Evolutionary conservation across 495 filamentous ascomycete species (phyloP).

Genomic region (Terfezia claveryi): DNA sequence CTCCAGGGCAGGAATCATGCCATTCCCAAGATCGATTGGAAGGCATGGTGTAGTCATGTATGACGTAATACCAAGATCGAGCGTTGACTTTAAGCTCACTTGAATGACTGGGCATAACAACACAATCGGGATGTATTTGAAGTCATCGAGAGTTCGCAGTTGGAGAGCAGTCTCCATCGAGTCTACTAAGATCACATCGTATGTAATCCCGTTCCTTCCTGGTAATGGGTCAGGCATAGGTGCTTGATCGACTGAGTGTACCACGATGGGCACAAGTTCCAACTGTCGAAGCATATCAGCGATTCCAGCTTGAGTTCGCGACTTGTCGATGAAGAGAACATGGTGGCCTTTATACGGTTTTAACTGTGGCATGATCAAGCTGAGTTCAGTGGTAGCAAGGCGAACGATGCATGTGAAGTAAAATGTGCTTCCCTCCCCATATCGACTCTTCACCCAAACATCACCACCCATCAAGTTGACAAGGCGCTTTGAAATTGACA

Average conservation of each 20-base stretch:
- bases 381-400: conserved; percentile 61
- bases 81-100: conserved; percentile 78
- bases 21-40: conserved; percentile 88
- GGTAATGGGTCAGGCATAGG: conserved; percentile 30
- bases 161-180: conserved; percentile 73
- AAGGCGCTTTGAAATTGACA: conserved; percentile 89
- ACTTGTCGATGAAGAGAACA: conserved; percentile 93
- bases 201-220: conserved; percentile 37
- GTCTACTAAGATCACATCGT: conserved; percentile 95
- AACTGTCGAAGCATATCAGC: conserved; percentile 57
- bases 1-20: conserved; percentile 93
- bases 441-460: conserved; percentile 89
- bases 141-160: conserved; percentile 68
- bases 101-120: conserved; percentile 77
- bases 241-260: conserved; percentile 40
- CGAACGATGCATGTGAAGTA: conserved; percentile 92
- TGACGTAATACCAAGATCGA: conserved; percentile 89
- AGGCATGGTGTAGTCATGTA: conserved; percentile 98
- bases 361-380: conserved; percentile 60
- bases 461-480: conserved; percentile 96
- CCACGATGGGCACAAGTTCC: conserved; percentile 59
- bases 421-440: conserved; percentile 84
- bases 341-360: conserved; percentile 77
- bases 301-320: conserved; percentile 55
- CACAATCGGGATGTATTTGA: conserved; percentile 95